These are phyloP conservation scores for Russula sp. DNA, from an alignment of 768 basidiomycete genomes.

Conservation along the genomic window DNA sequence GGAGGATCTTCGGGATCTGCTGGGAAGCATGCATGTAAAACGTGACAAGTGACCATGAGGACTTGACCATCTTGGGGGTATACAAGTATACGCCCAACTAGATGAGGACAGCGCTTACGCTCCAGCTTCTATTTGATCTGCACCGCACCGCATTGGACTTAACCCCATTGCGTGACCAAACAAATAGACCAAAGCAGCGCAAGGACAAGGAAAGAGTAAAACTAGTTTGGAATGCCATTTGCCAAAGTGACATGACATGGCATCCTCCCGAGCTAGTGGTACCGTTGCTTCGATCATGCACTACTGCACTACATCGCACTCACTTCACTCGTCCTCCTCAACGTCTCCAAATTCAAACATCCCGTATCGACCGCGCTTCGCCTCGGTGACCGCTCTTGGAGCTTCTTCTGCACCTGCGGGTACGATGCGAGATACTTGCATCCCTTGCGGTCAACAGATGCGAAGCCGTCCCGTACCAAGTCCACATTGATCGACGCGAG, in stretches of 20 bases:
- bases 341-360: slow-evolving; percentile 94
- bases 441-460: slow-evolving; percentile 70
- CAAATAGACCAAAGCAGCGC: not conserved
- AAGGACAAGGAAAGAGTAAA: too few relatives aligned
- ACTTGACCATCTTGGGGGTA: not conserved
- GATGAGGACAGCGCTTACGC: not conserved
- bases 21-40: not conserved
- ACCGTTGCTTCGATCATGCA: not conserved
- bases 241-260: not conserved
- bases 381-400: slow-evolving; percentile 59
- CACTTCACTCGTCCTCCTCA: slow-evolving; percentile 66
- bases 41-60: not conserved
- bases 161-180: not conserved
- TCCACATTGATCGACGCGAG: slow-evolving; percentile 84
- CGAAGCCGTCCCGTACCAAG: slow-evolving; percentile 84
- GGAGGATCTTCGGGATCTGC: not conserved
- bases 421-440: slow-evolving; percentile 72
- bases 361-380: slow-evolving; percentile 72
- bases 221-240: too few relatives aligned
- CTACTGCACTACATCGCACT: too few relatives aligned
- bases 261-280: not conserved
- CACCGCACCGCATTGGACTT: not conserved
- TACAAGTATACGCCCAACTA: not conserved
- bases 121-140: not conserved
- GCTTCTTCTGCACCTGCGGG: slow-evolving; percentile 60